Conservation (phyloP, 2,329 filamentous ascomycete genomes). For the Alternaria consortialis region DNA sequence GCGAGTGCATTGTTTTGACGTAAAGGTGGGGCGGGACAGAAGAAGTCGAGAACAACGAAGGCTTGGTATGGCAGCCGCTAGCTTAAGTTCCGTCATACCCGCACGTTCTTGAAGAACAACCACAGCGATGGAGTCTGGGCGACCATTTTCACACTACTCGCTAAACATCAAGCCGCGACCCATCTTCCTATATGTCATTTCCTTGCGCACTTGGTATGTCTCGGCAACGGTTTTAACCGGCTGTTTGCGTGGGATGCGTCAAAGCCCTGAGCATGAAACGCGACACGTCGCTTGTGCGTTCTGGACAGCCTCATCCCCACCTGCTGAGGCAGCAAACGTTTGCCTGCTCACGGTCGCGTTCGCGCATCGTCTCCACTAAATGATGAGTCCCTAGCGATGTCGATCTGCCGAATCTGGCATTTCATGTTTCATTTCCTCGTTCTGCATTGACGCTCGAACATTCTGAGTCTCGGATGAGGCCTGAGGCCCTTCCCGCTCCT, state of each 20-base stretch:
- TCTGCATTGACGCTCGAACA: constrained; percentile 15
- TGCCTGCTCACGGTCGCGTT: constrained; percentile 12
- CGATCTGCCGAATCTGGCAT: constrained; percentile 8
- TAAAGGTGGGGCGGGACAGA: neutral
- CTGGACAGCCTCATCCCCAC: constrained; percentile 10
- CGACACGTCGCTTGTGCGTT: constrained; percentile 9
- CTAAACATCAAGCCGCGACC: neutral
- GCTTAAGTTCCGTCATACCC: neutral
- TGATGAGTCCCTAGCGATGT: constrained; percentile 3
- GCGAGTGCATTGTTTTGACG: neutral
- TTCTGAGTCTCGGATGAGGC: constrained; percentile 14
- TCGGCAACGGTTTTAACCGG: constrained; percentile 5
- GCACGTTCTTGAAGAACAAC: neutral
- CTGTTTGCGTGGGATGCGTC: neutral
- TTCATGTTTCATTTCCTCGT: constrained; percentile 14
- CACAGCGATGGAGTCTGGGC: neutral
- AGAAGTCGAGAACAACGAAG: neutral
- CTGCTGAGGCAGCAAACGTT: constrained; percentile 5
- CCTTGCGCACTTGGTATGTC: neutral
- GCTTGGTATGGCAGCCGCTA: neutral
- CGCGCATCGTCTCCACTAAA: constrained; percentile 10
- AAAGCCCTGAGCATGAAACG: constrained; percentile 12
- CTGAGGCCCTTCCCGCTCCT: constrained; percentile 6
- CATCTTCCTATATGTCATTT: neutral
- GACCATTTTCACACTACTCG: neutral